Evolutionary conservation across 1,284 basidiomycete genomes (phyloP).

Genomic region (Leccinum fallax): DNA sequence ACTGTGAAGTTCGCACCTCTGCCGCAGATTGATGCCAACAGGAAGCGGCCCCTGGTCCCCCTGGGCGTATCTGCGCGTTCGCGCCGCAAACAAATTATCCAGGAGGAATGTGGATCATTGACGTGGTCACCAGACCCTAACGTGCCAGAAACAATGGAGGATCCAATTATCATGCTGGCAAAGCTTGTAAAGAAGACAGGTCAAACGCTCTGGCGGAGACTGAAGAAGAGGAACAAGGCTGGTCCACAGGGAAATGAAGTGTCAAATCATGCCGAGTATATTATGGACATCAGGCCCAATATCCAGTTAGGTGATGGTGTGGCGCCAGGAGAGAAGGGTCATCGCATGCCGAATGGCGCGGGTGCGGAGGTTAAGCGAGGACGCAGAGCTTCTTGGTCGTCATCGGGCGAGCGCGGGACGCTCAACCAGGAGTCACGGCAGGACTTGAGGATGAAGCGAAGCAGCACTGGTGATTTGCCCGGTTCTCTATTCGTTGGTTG

Average conservation of each 20-base stretch:
- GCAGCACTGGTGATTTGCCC: conserved; percentile 27
- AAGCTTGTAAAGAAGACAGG: conserved; percentile 49
- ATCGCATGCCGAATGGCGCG: neutral
- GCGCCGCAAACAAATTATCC: conserved; percentile 31
- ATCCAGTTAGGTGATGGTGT: conserved; percentile 3
- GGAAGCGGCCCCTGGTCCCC: conserved; percentile 55
- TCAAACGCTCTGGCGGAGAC: conserved; percentile 44
- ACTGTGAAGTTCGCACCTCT: conserved; percentile 46
- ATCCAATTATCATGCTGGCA: conserved; percentile 49
- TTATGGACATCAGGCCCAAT: conserved; percentile 32
- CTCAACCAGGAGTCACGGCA: neutral
- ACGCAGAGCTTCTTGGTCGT: conserved; percentile 31
- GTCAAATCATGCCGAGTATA: conserved; percentile 10
- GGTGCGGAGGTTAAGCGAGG: conserved; percentile 12
- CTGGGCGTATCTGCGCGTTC: conserved; percentile 66
- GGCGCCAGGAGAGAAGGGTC: conserved; percentile 6
- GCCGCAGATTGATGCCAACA: conserved; percentile 50
- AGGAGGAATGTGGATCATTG: conserved; percentile 21
- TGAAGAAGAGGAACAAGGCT: conserved; percentile 26
- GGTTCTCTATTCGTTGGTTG: neutral
- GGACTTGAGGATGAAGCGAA: conserved; percentile 18
- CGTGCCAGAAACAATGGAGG: conserved; percentile 36
- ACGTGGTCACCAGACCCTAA: conserved; percentile 32
- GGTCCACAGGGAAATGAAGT: conserved; percentile 17
- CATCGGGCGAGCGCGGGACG: conserved; percentile 26